Evolutionary conservation across 2,329 filamentous ascomycete genomes (phyloP).

Genomic region (Dryadomyces sulphureus): DNA sequence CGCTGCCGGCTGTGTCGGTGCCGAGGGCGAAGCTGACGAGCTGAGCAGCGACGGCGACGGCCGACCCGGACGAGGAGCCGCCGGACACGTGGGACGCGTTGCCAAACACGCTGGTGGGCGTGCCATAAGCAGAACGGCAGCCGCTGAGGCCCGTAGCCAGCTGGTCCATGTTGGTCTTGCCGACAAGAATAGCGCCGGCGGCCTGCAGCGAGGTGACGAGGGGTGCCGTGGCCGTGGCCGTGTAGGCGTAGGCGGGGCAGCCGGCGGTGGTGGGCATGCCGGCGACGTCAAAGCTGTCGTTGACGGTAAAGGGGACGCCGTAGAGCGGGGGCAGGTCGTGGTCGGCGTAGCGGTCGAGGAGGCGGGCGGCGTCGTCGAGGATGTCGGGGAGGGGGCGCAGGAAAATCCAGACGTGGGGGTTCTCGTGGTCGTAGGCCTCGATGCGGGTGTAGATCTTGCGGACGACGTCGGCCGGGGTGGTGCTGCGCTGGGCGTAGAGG

Average conservation of each 20-base stretch:
- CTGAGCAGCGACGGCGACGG: slow-evolving; percentile 35
- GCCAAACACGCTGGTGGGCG: slow-evolving; percentile 30
- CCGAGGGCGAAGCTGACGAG: slow-evolving; percentile 40
- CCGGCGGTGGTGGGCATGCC: slow-evolving; percentile 34
- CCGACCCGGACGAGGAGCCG: slow-evolving; percentile 40
- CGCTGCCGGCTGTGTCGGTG: slow-evolving; percentile 40
- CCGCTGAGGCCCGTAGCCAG: slow-evolving; percentile 44
- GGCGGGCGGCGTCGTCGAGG: slow-evolving; percentile 18
- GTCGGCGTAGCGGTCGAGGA: slow-evolving; percentile 18
- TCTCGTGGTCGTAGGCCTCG: slow-evolving; percentile 28
- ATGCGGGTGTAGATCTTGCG: slow-evolving; percentile 24
- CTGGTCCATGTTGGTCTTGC: slow-evolving; percentile 46
- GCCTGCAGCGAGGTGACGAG: slow-evolving; percentile 15
- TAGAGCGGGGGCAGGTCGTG: slow-evolving; percentile 30
- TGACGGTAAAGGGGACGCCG: slow-evolving; percentile 40
- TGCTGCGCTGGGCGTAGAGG: slow-evolving; percentile 2
- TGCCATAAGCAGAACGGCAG: slow-evolving; percentile 24
- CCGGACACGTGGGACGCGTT: slow-evolving; percentile 24
- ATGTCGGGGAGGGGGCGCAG: slow-evolving; percentile 23
- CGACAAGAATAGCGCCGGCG: slow-evolving; percentile 31
- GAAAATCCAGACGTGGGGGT: slow-evolving; percentile 37
- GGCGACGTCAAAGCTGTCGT: slow-evolving; percentile 39
- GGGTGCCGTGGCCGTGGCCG: slow-evolving; percentile 27
- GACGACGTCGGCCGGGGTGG: slow-evolving; percentile 6
- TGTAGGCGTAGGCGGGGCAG: slow-evolving; percentile 32